Conservation (phyloP, 2,329 filamentous ascomycete genomes). For the Phyllosticta ampelicida region DNA sequence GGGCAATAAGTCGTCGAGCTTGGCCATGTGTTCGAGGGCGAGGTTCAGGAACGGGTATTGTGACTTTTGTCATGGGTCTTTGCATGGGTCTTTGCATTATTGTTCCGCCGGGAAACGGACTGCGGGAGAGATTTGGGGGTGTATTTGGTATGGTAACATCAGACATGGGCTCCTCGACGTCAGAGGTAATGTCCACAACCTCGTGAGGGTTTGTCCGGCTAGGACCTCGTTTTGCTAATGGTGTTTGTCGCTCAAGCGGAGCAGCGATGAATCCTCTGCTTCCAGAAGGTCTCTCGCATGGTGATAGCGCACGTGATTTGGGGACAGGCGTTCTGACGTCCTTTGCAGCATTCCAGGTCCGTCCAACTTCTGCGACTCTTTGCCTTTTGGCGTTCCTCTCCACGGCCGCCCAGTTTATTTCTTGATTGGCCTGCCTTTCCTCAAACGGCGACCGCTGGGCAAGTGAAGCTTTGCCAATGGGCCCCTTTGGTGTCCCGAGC, state of each 20-base stretch:
- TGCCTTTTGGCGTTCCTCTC: slow-evolving; percentile 30
- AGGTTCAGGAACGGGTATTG: slow-evolving; percentile 13
- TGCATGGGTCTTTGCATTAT: neutral
- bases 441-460: slow-evolving; percentile 57
- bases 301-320: neutral
- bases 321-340: slow-evolving; percentile 10
- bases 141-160: slow-evolving; percentile 8
- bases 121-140: neutral
- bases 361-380: slow-evolving; percentile 17
- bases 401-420: slow-evolving; percentile 19
- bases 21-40: neutral
- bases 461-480: slow-evolving; percentile 49
- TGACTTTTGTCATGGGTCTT: slow-evolving; percentile 18
- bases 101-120: neutral
- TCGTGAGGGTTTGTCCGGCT: neutral
- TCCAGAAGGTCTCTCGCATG: neutral
- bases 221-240: neutral
- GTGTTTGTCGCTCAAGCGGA: neutral
- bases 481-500: slow-evolving; percentile 53
- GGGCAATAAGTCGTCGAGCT: neutral
- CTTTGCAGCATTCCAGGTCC: slow-evolving; percentile 15
- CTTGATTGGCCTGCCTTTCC: slow-evolving; percentile 24
- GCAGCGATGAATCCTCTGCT: neutral
- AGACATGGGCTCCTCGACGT: slow-evolving; percentile 1
- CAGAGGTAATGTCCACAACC: slow-evolving; percentile 6